A percentile compares a stretch with the other conserved stretches of the same genome.
Evolutionary conservation across 805 yeast species (phyloP).

Genomic region (Candida ipomoeae): DNA sequence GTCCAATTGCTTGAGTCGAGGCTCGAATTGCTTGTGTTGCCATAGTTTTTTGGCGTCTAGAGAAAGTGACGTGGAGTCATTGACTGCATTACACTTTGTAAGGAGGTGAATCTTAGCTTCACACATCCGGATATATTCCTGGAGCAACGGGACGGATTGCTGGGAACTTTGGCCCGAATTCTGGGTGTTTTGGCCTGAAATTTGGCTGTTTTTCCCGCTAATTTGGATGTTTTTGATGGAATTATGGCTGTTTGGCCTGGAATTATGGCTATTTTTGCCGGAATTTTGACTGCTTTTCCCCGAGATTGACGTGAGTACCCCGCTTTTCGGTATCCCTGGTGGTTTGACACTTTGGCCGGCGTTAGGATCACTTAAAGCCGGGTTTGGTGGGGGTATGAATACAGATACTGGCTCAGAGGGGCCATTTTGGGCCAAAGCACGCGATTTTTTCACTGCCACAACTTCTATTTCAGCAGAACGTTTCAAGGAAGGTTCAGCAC

Average conservation of each 20-base stretch:
- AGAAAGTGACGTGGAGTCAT: constrained; percentile 37
- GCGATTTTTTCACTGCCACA: neutral
- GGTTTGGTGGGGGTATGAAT: too few species aligned
- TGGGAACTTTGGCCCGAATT: neutral
- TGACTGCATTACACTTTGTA: constrained; percentile 26
- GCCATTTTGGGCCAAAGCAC: neutral
- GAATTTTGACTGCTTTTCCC: too few species aligned
- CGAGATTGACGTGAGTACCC: too few species aligned
- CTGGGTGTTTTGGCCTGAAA: constrained; percentile 4
- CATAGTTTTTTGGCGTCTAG: constrained; percentile 32
- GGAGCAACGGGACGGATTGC: constrained; percentile 13
- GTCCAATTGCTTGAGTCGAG: constrained; percentile 21
- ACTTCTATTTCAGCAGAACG: neutral
- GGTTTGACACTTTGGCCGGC: too few species aligned
- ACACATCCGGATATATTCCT: constrained; percentile 22
- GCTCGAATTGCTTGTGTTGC: constrained; percentile 23
- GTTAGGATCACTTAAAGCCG: too few species aligned
- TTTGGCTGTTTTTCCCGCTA: neutral
- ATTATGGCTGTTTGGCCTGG: too few species aligned
- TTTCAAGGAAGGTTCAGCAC: neutral
- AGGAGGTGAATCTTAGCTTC: constrained; percentile 27
- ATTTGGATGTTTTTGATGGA: too few species aligned
- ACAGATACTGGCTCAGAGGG: neutral
- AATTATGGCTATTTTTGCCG: too few species aligned
- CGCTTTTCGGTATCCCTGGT: too few species aligned